Evolutionary conservation across 2,329 filamentous ascomycete species (phyloP).

Genomic region (Arthrinium puccinioides): DNA sequence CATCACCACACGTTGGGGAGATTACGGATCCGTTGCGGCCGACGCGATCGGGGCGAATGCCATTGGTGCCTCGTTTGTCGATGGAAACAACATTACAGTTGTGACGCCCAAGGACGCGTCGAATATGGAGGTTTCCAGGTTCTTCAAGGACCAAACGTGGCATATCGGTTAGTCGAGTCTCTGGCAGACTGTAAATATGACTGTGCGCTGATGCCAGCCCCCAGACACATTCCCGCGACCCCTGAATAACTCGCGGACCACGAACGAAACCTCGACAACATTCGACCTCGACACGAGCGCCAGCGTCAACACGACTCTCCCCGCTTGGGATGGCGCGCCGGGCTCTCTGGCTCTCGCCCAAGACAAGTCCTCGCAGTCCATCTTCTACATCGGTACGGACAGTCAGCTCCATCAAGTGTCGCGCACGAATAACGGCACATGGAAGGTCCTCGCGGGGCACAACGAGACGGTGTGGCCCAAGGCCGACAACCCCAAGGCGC

Average conservation of each 20-base stretch:
- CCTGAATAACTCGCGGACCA: slow-evolving; percentile 16
- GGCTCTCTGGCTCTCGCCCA: slow-evolving; percentile 22
- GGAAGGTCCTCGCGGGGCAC: slow-evolving; percentile 15
- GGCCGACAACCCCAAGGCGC: slow-evolving; percentile 17
- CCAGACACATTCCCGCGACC: slow-evolving; percentile 25
- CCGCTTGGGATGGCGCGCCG: slow-evolving; percentile 22
- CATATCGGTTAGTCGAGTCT: slow-evolving; percentile 20
- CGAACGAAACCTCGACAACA: slow-evolving; percentile 16
- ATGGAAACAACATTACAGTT: slow-evolving; percentile 25
- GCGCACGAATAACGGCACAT: slow-evolving; percentile 18
- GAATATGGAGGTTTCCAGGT: slow-evolving; percentile 24
- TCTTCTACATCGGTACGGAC: slow-evolving; percentile 32
- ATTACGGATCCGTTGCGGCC: slow-evolving; percentile 22
- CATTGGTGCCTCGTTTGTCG: slow-evolving; percentile 21
- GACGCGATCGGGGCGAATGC: slow-evolving; percentile 19
- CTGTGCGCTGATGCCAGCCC: too few species aligned
- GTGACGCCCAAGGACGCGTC: slow-evolving; percentile 22
- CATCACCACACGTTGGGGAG: slow-evolving; percentile 18
- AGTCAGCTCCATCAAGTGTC: slow-evolving; percentile 22
- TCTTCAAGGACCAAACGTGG: slow-evolving; percentile 21
- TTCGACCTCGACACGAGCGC: slow-evolving; percentile 10
- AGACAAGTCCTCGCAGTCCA: slow-evolving; percentile 16
- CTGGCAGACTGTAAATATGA: too few species aligned
- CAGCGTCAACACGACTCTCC: slow-evolving; percentile 18
- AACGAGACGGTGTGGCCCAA: slow-evolving; percentile 12